Evolutionary conservation across 73 alveolate species (phyloP), one percentile per base, ranked within the genome.

Genomic region (Halteria grandinella): DNA sequence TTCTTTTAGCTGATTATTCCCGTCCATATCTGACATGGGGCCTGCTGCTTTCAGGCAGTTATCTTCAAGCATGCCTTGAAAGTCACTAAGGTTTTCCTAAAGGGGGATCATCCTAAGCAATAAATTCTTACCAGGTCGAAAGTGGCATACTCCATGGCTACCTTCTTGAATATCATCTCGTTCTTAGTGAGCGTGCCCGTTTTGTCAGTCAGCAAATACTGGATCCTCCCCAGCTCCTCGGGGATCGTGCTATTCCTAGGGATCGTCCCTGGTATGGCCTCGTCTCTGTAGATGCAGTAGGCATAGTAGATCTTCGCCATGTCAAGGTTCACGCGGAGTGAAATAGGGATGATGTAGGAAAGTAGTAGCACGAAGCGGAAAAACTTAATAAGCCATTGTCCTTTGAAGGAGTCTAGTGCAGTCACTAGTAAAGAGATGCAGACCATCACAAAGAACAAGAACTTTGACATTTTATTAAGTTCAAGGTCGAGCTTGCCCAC

Each of bases 171-270:
- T 2, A 69, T 86, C 99, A 95, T 95, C 52, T 95, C 98, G 78
- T 93, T 93, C 69, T 93, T 51, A 11, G 99, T 95, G 24, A 95
- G 58, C 44, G 99, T 95, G 25, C 99, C 99, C 24, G 99, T 95
- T 76, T 95, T 95, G 85, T 95, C 99, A 40, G 97, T 73, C 50
- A 95, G 85, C 28, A 95, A 52, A 83, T 64, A 93, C 36, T 90
- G 81, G 11, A 95, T 83, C 50, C 99, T 55, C 15, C 99, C 99
- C 17, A 95, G 88, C 63, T 95, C 99, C 63, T 93, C 98, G 0
- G 99, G 97, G 17, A 93, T 93, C 5, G 91, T 80, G 10, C 95
- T 78, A 55, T 88, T 91, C 37, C 98, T 75, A 23, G 97, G 91
- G 5, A 90, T 63, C 5, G 98, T 86, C 8, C 92, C 97, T 0